Evolutionary conservation across 345 rosid genomes (phyloP), one percentile per base, ranked within the genome.

Genomic region (Laguncularia racemosa): DNA sequence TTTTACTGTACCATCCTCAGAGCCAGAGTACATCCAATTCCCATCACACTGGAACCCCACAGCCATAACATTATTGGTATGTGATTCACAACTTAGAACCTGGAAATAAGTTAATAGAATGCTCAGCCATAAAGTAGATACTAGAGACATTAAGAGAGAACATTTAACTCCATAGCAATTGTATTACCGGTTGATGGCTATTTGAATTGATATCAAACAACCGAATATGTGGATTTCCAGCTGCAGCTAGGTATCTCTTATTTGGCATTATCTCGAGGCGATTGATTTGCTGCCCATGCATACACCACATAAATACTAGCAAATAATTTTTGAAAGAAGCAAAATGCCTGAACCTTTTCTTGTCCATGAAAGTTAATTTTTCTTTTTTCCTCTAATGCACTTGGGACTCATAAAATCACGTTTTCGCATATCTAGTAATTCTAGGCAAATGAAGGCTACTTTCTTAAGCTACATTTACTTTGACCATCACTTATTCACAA

Each of bases 1-100:
- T 71, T 83, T 89, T 60, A 93, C 99, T 0, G 97, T 93, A 20
- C 97, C 96, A 78, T 93, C 99, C 68, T 89, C 99, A 26, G 97
- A 93, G 57, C 99, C 99, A n/a, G 99, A 89, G 64, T 93, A 93
- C 99, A 93, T 93, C 97, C 88, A 84, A 62, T 87, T 89, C 5
- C 95, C 99, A 76, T 93, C 99, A 74, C 95, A 89, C 28, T 93
- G 97, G 70, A 93, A 93, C 23, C 97, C 97, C 62, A 89, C 96
- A 14, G 96, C 96, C 97, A 87, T 89, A 65, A 93, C 97, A 76
- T 89, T 93, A 73, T 69, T 85, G 53, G 95, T 85, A 72, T 93
- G 99, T 23, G 97, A 86, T 69, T 93, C 97, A 55, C 80, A 93
- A 58, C 96, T 93, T 81, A 78, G 82, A 51, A 89, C 90, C 97